phyloP scores from a whole-genome alignment of 2,329 filamentous ascomycete genomes.

The Paecilomyces formosus region DNA sequence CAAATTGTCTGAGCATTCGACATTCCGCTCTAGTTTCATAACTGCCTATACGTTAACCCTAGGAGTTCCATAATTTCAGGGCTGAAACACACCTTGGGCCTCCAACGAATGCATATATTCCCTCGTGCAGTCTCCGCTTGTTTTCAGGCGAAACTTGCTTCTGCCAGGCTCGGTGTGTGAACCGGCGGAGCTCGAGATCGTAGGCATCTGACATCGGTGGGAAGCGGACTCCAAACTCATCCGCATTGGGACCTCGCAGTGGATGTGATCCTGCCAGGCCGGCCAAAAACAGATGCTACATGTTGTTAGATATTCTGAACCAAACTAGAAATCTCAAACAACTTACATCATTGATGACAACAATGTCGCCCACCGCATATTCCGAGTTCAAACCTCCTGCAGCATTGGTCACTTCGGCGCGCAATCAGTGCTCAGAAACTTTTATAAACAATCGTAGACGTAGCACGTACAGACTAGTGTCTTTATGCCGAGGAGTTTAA shows the following conservation, averaged over 20 bases:
- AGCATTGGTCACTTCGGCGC: slow-evolving; percentile 53
- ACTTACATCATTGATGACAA: slow-evolving; percentile 56
- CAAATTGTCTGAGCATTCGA: slow-evolving; percentile 52
- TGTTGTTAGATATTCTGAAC: slow-evolving; percentile 5
- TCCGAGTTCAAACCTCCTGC: slow-evolving; percentile 58
- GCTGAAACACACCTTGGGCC: slow-evolving; percentile 50
- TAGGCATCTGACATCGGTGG: slow-evolving; percentile 60
- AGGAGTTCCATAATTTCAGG: background rate
- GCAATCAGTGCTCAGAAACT: slow-evolving; percentile 3
- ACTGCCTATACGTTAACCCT: slow-evolving; percentile 19
- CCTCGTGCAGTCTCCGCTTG: slow-evolving; percentile 52
- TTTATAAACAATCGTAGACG: background rate
- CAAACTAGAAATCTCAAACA: background rate
- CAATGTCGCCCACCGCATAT: slow-evolving; percentile 58
- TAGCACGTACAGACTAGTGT: slow-evolving; percentile 47
- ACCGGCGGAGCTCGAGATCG: slow-evolving; percentile 52
- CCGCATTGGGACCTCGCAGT: slow-evolving; percentile 54
- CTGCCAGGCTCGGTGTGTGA: slow-evolving; percentile 51
- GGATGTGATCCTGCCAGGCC: slow-evolving; percentile 56
- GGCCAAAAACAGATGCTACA: slow-evolving; percentile 55
- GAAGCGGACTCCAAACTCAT: slow-evolving; percentile 57
- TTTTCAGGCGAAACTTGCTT: slow-evolving; percentile 39
- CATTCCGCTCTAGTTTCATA: slow-evolving; percentile 62
- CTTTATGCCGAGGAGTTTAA: slow-evolving; percentile 55
- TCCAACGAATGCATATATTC: slow-evolving; percentile 58